Evolutionary conservation across 305 asterid genomes (phyloP), one percentile per base, ranked within the genome.

Genomic region (Stenogyne calaminthoides): DNA sequence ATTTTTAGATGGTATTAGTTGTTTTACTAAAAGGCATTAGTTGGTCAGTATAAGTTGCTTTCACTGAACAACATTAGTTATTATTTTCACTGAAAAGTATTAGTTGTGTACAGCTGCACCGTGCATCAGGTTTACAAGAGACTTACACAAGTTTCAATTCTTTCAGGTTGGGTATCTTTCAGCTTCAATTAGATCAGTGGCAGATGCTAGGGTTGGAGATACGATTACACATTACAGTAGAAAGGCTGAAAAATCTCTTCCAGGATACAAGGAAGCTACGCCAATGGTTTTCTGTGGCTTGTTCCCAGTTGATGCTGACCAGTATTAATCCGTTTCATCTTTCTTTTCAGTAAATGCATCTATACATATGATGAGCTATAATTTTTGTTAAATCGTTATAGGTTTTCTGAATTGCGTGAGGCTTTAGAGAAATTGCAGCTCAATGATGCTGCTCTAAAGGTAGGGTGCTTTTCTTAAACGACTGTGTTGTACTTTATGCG

Each of bases 171-270:
- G 98, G 42, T 92, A 91, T 72, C 83, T 95, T 78, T 91, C 98
- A 44, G 99, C 99, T 79, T 95, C 99, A 73, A 91, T 95, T 73
- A 88, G 95, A 81, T 89, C 98, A 49, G 99, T 95, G 63, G 99
- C 98, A 37, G 99, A 95, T 89, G 99, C 99, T 76, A 90, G 99
- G 87, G 99, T 95, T 76, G 98, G 99, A 80, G 99, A 95, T 81
- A 95, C 99, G 2, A 84, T 95, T 69, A 95, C 98, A 8, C 98
- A 89, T 71, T 87, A 83, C 84, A 71, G 80, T 76, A 89, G 89
- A 82, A 95, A 80, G 82, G 97, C 98, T 44, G 90, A 88, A 74
- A 82, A 88, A 76, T 95, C 95, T 46, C 81, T 95, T 70, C 96
- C 99, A 34, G 99, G 99, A 82, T 95, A 95, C 83, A 92, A 90